A percentile compares a stretch with the other conserved stretches of the same genome.
Evolutionary conservation across 345 rosid genomes (phyloP).

Genomic region (Ceriops tagal): DNA sequence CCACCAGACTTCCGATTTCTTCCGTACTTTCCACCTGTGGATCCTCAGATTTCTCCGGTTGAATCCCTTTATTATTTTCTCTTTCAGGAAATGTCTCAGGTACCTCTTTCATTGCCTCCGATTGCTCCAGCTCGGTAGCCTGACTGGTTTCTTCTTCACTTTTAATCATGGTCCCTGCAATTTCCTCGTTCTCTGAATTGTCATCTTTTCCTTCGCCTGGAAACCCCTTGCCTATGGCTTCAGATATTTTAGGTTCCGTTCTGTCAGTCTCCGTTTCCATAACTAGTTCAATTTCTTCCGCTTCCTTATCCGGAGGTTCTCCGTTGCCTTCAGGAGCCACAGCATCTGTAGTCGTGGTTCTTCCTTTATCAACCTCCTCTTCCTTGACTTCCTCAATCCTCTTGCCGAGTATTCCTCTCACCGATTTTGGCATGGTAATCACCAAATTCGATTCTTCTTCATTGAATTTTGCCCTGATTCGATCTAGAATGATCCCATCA

Average conservation of each 20-base stretch:
- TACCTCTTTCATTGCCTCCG: constrained; percentile 4
- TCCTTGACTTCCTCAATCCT: constrained; percentile 53
- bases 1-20: neutral
- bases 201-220: neutral
- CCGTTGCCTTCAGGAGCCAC: constrained; percentile 3
- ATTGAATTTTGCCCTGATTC: constrained; percentile 60
- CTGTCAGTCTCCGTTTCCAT: constrained; percentile 12
- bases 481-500: constrained; percentile 48
- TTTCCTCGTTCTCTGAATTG: neutral
- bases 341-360: constrained; percentile 12
- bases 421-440: constrained; percentile 60
- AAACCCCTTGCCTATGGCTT: neutral
- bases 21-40: neutral
- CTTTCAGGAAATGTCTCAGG: constrained; percentile 23
- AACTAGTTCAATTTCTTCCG: constrained; percentile 23
- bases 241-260: constrained; percentile 9
- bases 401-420: constrained; percentile 48
- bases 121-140: constrained; percentile 5
- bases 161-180: constrained; percentile 4
- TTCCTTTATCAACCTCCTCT: constrained; percentile 9
- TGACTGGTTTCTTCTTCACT: constrained; percentile 15
- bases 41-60: constrained; percentile 7
- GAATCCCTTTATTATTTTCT: neutral
- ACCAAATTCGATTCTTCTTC: constrained; percentile 50
- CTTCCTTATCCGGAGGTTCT: neutral